phyloP scores from a whole-genome alignment of 2,329 filamentous ascomycete genomes.

The Hawksworthiomyces lignivorus region DNA sequence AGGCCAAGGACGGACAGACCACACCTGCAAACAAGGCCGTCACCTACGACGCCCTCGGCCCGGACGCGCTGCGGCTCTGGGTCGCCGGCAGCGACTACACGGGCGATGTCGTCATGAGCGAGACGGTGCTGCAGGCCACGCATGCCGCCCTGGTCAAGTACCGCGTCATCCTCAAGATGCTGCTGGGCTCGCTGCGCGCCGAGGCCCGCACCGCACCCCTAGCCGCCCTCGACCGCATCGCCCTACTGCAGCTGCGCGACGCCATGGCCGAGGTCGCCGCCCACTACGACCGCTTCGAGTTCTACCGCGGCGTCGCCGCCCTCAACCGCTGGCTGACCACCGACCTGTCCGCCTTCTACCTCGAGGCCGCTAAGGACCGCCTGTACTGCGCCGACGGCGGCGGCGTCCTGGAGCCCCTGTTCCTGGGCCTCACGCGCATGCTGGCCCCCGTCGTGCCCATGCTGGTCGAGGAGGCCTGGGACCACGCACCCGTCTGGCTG shows the following conservation, averaged over 20 bases:
- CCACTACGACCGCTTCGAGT: constrained; percentile 67
- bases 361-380: constrained; percentile 86
- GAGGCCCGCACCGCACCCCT: constrained; percentile 43
- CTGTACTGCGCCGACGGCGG: constrained; percentile 74
- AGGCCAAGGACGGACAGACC: not conserved
- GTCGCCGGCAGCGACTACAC: constrained; percentile 89
- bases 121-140: constrained; percentile 66
- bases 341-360: constrained; percentile 87
- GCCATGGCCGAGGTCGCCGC: constrained; percentile 57
- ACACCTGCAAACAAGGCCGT: constrained; percentile 16
- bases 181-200: constrained; percentile 66
- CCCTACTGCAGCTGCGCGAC: constrained; percentile 63
- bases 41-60: constrained; percentile 64
- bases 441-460: constrained; percentile 74
- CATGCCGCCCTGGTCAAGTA: constrained; percentile 78
- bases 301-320: constrained; percentile 65
- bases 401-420: constrained; percentile 58
- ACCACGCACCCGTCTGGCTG: constrained; percentile 61
- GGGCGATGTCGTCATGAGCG: constrained; percentile 74
- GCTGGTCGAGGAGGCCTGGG: constrained; percentile 84
- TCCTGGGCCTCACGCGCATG: constrained; percentile 67
- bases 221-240: constrained; percentile 63
- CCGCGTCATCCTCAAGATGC: constrained; percentile 81
- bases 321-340: constrained; percentile 76
- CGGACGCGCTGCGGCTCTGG: constrained; percentile 86